Percentiles rank a stretch among this genome's conserved stretches.
Evolutionary conservation across 2,329 filamentous ascomycete genomes (phyloP).

Genomic region (Fusarium papillatum): DNA sequence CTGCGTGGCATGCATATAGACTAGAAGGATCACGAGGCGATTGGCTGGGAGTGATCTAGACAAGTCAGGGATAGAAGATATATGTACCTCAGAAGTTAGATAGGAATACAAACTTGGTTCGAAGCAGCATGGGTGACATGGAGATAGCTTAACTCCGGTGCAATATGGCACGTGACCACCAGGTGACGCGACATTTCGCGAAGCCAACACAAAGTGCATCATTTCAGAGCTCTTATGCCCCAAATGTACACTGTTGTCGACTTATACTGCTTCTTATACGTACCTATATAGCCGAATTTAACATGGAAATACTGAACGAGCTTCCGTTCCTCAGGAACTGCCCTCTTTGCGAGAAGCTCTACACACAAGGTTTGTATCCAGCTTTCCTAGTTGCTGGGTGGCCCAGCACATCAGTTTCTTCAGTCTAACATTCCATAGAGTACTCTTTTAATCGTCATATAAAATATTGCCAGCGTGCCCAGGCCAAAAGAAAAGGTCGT

Average conservation of each 20-base stretch:
- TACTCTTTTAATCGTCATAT: constrained; percentile 41
- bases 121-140: neutral
- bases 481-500: constrained; percentile 39
- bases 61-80: neutral
- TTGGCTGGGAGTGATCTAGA: neutral
- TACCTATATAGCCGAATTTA: no score
- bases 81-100: neutral
- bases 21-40: neutral
- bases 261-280: no score
- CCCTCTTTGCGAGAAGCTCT: constrained; percentile 36
- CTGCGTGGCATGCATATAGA: neutral
- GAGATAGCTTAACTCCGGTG: constrained; percentile 1
- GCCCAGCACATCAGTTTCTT: no score
- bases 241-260: accelerated
- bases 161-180: neutral
- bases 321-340: constrained; percentile 18
- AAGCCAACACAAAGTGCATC: no score
- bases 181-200: neutral
- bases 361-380: constrained; percentile 30
- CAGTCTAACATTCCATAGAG: no score
- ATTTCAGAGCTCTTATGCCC: no score
- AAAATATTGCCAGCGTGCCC: constrained; percentile 42
- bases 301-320: neutral
- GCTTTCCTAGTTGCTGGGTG: no score
- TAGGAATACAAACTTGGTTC: neutral